Percentiles rank a stretch among this genome's conserved stretches.
phyloP scores from a whole-genome alignment of 2,329 filamentous ascomycete genomes.

The Zasmidium cellare region DNA sequence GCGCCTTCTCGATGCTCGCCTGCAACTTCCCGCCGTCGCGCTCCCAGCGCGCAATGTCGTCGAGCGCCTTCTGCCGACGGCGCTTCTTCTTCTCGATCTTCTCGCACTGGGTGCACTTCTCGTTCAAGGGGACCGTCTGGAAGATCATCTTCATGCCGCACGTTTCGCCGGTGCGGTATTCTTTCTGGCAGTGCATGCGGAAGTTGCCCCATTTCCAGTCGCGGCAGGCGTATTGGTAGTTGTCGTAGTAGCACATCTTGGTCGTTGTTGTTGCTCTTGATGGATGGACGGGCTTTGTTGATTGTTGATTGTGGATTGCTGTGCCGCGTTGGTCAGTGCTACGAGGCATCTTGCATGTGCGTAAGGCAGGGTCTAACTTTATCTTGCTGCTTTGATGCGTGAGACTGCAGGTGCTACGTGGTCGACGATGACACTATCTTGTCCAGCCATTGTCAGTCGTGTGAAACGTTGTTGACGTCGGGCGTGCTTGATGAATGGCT shows the following conservation, averaged over 20 bases:
- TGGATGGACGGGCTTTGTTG: neutral
- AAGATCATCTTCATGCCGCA: slow-evolving; percentile 93
- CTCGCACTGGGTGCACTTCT: slow-evolving; percentile 80
- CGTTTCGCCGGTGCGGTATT: slow-evolving; percentile 94
- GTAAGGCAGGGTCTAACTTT: neutral
- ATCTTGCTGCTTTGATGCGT: neutral
- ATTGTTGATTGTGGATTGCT: slow-evolving; percentile 1
- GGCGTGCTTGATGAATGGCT: neutral
- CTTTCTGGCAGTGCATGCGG: slow-evolving; percentile 87
- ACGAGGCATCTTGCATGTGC: slow-evolving; percentile 4
- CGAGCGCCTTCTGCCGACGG: slow-evolving; percentile 70
- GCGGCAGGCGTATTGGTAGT: slow-evolving; percentile 79
- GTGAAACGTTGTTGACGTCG: neutral
- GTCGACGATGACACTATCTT: neutral
- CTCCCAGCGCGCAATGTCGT: slow-evolving; percentile 75
- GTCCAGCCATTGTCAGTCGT: neutral
- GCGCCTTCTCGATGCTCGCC: slow-evolving; percentile 65
- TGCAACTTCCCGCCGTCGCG: slow-evolving; percentile 64
- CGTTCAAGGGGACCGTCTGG: slow-evolving; percentile 62
- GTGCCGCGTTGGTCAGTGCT: slow-evolving; percentile 15
- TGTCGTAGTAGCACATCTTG: slow-evolving; percentile 92
- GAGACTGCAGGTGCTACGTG: neutral
- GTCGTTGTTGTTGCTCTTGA: slow-evolving; percentile 4
- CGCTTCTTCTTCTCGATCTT: slow-evolving; percentile 85
- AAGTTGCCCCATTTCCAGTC: slow-evolving; percentile 97